Evolutionary conservation across 768 basidiomycete genomes (phyloP), one percentile per base, ranked within the genome.

Genomic region (Russula brevipes): DNA sequence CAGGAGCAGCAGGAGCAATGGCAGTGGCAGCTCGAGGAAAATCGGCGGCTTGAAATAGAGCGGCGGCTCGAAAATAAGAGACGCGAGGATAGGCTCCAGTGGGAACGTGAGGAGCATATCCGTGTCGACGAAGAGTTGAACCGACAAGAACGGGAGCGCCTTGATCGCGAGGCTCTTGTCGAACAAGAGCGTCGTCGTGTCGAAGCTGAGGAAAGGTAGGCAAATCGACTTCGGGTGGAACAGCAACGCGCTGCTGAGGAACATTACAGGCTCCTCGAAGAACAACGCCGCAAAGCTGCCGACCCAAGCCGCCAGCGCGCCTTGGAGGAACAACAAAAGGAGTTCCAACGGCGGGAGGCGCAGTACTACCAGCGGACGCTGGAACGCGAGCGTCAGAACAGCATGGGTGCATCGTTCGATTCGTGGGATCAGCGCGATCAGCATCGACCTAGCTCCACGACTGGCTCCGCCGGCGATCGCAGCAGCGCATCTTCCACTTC

Each of bases 231-330:
- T 44, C 58, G 45, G 42, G 51, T 59, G 58, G 69, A 57, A 47
- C 59, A 55, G 41, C 17, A 30, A 35, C 58, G 60, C 2, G 30
- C 53, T 61, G 55, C 49, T 42, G 61, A 57, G 60, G 67, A 59
- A 10, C 46, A 14, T 35, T 54, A 44, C 52, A 73, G 76, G 63
- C 46, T 33, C 5, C 75, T 78, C 65, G 72, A 76, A 61, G 76
- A 80, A 39, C 62, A 63, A 33, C 62, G 50, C 8, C 62, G 62
- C 51, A 78, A 58, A 74, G 65, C 73, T 73, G 41, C 54, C 72
- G 73, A 67, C 73, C 78, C 44, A 11, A 46, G 50, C 35, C 54
- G 42, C 4, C 55, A 61, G 17, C 67, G 74, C 74, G 44, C 57
- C 73, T 73, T 1, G 1, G 79, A 60, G 3, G 59, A 64, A 38